These are phyloP conservation scores for Bauhinia variegata DNA, from an alignment of 306 rosid species.

Conservation along the genomic window DNA sequence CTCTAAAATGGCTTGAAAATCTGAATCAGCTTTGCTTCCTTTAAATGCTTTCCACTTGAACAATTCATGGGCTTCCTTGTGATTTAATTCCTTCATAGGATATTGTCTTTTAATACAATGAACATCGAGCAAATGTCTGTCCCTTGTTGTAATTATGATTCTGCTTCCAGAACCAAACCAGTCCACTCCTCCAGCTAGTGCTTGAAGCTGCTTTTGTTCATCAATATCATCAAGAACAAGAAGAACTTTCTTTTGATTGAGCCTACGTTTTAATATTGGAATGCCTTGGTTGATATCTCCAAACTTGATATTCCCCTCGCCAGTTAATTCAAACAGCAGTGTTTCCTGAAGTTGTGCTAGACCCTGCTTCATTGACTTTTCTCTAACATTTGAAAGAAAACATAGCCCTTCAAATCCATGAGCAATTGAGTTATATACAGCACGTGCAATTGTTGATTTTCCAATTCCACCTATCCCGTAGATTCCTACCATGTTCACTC, in stretches of 20 bases:
- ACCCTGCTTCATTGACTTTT: no score
- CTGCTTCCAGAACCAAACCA: slow-evolving; percentile 37
- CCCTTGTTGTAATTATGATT: slow-evolving; percentile 32
- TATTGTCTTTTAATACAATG: slow-evolving; percentile 15
- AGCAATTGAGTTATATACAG: no score
- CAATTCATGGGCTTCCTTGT: slow-evolving; percentile 14
- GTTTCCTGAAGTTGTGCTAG: slow-evolving; percentile 27
- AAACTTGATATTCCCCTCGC: slow-evolving; percentile 18
- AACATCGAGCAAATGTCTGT: slow-evolving; percentile 2
- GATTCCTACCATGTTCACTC: no score
- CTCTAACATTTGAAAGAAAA: no score
- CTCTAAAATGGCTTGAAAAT: slow-evolving; percentile 1
- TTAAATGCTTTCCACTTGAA: slow-evolving; percentile 27
- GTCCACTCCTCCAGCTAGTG: slow-evolving; percentile 5
- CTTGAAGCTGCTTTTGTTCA: slow-evolving; percentile 13
- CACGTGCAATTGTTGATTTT: no score
- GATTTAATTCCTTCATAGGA: slow-evolving; percentile 18
- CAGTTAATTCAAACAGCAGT: slow-evolving; percentile 22
- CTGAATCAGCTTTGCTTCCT: not conserved
- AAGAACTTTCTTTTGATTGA: slow-evolving; percentile 18
- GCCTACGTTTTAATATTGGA: slow-evolving; percentile 1
- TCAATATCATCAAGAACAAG: slow-evolving; percentile 33
- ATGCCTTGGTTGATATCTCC: slow-evolving; percentile 6
- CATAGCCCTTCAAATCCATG: no score
- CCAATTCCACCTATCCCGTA: no score